Evolutionary conservation across 176 grass and related monocot species (phyloP), one percentile per base, ranked within the genome.

Genomic region (Oryza meridionalis): DNA sequence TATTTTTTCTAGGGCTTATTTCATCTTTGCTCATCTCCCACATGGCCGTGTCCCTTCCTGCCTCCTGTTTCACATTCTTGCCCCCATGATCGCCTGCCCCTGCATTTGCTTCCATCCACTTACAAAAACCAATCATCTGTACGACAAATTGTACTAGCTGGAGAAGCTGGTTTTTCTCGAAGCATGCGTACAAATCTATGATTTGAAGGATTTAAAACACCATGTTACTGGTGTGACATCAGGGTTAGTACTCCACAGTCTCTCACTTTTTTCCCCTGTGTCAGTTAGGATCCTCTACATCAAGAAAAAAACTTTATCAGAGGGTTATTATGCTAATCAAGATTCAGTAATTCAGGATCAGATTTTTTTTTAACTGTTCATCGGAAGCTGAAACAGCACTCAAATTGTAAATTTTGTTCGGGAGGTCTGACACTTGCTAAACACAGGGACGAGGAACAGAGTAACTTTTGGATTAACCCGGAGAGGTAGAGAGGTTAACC

Each of bases 31-130:
- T 82, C 65, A 43, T 76, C 69, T 61, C 65, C 80, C 88, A 82
- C 83, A 90, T 82, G 88, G 88, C 25, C 15, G 73, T 89, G 72
- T 72, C 72, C 72, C 83, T 72, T 70, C 72, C 51, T 35, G 32
- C 27, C 26, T 32, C 77, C 77, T 32, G 12, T 81, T 89, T 76
- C 72, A 65, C 82, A 77, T 89, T 82, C 83, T 81, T 53, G 42
- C 65, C 42, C 71, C 61, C 71, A 77, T 31, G 22, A 82, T 77
- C 71, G 40, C 43, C 53, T 71, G 50, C 66, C 17, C 44, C 32
- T 65, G 58, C 55, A 62, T 51, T 72, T 83, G 22, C 65, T 33
- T 70, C 40, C 72, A 29, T 59, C 40, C 51, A 69, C 82, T 85
- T 77, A 33, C 5, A 73, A 82, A 82, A 45, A 31, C 6, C 44